Evolutionary conservation across 176 grass and related monocot genomes (phyloP).

Genomic region (Zizania latifolia): DNA sequence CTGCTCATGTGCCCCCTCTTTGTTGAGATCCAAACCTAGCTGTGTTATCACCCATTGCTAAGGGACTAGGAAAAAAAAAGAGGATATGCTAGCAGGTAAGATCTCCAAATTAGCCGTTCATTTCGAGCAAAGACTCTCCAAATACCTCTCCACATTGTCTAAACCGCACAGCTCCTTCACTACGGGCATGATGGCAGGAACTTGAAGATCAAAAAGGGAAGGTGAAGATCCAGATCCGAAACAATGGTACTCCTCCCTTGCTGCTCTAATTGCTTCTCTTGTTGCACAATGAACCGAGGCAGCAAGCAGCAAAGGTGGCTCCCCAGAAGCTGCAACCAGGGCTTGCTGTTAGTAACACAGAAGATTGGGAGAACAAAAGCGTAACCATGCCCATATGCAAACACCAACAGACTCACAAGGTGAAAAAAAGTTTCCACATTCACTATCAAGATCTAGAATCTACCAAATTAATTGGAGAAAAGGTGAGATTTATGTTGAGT

Average conservation of each 20-base stretch:
- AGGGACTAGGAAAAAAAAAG: background rate
- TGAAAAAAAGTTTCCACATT: too few species aligned
- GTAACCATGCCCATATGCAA: background rate
- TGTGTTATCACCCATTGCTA: background rate
- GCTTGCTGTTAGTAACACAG: background rate
- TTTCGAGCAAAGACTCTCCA: slow-evolving; percentile 41
- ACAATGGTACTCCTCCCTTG: slow-evolving; percentile 28
- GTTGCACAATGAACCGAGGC: slow-evolving; percentile 68
- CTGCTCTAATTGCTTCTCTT: slow-evolving; percentile 67
- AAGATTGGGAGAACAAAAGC: background rate
- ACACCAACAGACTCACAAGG: background rate
- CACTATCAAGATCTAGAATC: background rate
- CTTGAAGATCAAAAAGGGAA: slow-evolving; percentile 45
- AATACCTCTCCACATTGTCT: slow-evolving; percentile 69
- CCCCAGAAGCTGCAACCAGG: slow-evolving; percentile 62
- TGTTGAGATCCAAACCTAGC: background rate
- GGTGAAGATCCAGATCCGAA: slow-evolving; percentile 23
- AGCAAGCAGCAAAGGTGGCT: slow-evolving; percentile 89
- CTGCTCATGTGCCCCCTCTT: background rate
- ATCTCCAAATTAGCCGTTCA: background rate
- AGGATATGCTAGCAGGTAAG: background rate
- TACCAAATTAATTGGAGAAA: background rate
- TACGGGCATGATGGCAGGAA: slow-evolving; percentile 70
- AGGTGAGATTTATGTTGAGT: background rate
- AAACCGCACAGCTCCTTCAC: slow-evolving; percentile 77